Base-by-base conservation (phyloP, 495 filamentous ascomycete species). In the Aspergillus panamensis region DNA sequence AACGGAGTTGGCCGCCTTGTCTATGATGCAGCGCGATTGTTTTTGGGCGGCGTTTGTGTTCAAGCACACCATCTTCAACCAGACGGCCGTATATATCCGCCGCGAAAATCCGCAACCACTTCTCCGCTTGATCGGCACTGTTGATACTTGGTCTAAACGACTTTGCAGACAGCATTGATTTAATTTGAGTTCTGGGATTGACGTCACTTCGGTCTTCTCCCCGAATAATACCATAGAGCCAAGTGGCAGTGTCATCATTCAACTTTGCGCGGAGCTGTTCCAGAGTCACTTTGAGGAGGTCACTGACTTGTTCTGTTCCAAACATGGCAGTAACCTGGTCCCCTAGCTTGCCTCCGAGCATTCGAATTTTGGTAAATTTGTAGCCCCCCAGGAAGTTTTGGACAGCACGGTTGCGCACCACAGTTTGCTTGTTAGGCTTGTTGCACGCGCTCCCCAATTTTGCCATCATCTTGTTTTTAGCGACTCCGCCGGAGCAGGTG, bases 151-250 rank as follows among this genome's bases (percentile, higher is more conserved):
- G 94, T 6, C 91, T 82, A 62, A 98, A 98, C 0, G 91, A 94
- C 66, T 98, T 98, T 44, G 94, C 92, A 2, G 90, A 96, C n/a
- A 97, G 81, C 94, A 98, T 98, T 19, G 88, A 92, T 66, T 97
- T 97, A 69, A 96, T 96, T 64, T 92, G 88, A 12, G 91, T 96
- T 57, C 94, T 83, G 35, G 92, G 80, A 64, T 91, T 96, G 62
- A 97, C 91, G 72, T 96, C 91, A 66, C 87, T 95, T 40, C 74
- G 70, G 68, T 98, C 94, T 51, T 90, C 84, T 0, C 94, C 94
- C 0, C 95, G 85, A 43, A 97, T 86, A 17, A 87, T 86, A 52
- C 88, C 81, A 73, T 96, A 92, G 20, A 98, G 78, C 92, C 93
- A 97, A 7, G 82, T 75, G 14, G 91, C 92, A 2, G 87, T 95